Evolutionary conservation across 1,284 basidiomycete species (phyloP).

Genomic region (Tilletia horrida): DNA sequence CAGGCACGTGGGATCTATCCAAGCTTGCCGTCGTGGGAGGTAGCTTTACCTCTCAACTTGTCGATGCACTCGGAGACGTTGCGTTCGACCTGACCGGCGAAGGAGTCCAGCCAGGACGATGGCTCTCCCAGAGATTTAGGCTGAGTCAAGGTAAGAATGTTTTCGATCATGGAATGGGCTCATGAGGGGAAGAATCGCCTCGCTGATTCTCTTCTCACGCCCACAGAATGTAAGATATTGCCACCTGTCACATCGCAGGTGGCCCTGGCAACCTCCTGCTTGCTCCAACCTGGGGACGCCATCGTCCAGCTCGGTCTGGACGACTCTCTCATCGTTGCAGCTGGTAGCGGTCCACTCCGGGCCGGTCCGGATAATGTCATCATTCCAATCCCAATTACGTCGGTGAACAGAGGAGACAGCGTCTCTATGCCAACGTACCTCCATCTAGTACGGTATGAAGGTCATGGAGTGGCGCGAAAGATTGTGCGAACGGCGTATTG

Average conservation of each 20-base stretch:
- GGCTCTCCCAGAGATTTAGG: too few species aligned
- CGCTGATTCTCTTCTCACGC: neutral
- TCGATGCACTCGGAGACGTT: too few species aligned
- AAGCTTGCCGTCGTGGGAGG: too few species aligned
- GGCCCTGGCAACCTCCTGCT: neutral
- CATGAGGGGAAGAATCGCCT: too few species aligned
- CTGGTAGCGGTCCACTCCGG: neutral
- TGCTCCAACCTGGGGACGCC: slow-evolving; percentile 2
- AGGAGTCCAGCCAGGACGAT: too few species aligned
- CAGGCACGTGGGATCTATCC: too few species aligned
- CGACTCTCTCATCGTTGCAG: neutral
- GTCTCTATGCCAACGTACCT: too few species aligned
- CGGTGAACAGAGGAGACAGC: too few species aligned
- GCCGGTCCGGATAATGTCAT: neutral
- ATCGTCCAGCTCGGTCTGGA: neutral
- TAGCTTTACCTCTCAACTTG: too few species aligned
- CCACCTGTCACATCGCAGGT: neutral
- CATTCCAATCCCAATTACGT: neutral
- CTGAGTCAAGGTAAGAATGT: too few species aligned
- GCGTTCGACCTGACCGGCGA: too few species aligned
- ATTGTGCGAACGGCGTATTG: slow-evolving; percentile 3
- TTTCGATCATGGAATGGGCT: too few species aligned
- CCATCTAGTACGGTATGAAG: neutral
- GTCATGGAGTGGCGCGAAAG: neutral
- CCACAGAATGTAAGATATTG: slow-evolving; percentile 2